Evolutionary conservation across 352 stramenopile species (phyloP).

Genomic region (Phytopythium aichiense): DNA sequence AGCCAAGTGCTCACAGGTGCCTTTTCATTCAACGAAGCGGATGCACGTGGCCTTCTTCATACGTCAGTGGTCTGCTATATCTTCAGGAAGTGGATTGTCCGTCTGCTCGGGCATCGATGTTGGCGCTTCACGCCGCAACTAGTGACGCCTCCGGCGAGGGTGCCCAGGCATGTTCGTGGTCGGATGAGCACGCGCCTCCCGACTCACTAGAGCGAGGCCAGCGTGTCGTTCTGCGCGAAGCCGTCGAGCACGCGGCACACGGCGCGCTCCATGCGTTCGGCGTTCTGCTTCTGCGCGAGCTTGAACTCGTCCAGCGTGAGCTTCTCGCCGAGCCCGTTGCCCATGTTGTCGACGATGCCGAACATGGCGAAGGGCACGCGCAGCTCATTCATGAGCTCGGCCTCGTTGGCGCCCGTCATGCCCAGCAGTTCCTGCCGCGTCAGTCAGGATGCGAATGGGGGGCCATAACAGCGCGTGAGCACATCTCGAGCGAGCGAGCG

Average conservation of each 20-base stretch:
- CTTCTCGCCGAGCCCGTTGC: constrained; percentile 76
- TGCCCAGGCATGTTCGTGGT: too few species aligned
- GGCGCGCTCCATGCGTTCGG: constrained; percentile 58
- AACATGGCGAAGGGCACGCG: constrained; percentile 84
- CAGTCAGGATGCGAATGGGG: background rate
- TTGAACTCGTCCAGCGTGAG: constrained; percentile 84
- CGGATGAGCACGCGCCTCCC: background rate
- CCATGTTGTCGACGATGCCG: constrained; percentile 86
- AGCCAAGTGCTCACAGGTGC: too few species aligned
- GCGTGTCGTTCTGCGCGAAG: constrained; percentile 24
- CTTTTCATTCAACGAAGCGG: too few species aligned
- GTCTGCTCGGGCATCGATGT: too few species aligned
- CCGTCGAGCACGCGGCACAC: constrained; percentile 57
- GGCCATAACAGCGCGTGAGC: background rate
- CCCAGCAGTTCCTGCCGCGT: constrained; percentile 57
- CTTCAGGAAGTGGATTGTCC: too few species aligned
- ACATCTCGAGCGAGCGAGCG: background rate
- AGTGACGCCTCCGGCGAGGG: too few species aligned
- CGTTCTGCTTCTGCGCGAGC: constrained; percentile 69
- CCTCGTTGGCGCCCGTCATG: constrained; percentile 88
- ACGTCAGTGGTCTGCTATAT: too few species aligned
- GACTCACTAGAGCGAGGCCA: constrained; percentile 21
- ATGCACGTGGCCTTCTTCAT: too few species aligned
- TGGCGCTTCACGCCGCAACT: too few species aligned
- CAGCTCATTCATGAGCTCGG: constrained; percentile 82